These are phyloP conservation scores for Zoysia japonica DNA, from an alignment of 176 grass and related monocot species.

Conservation along the genomic window DNA sequence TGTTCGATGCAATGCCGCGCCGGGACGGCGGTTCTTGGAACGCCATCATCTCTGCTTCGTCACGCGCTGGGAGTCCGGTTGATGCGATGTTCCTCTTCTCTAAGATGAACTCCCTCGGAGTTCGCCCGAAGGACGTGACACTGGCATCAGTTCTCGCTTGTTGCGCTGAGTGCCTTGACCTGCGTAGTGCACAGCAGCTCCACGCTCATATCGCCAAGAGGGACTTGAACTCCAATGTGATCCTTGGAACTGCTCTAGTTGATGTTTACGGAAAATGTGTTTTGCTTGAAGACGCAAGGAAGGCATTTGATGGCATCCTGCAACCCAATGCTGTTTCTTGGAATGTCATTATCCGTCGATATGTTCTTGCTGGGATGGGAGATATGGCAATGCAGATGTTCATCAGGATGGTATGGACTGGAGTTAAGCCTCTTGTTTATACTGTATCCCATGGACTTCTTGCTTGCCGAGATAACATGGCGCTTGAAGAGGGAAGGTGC, in stretches of 20 bases:
- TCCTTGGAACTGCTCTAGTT: conserved; percentile 68
- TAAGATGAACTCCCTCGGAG: conserved; percentile 42
- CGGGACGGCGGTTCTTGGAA: conserved; percentile 94
- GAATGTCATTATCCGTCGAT: conserved; percentile 82
- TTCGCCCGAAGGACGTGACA: conserved; percentile 72
- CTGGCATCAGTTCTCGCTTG: conserved; percentile 68
- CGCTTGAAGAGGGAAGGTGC: conserved; percentile 59
- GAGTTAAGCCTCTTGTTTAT: conserved; percentile 67
- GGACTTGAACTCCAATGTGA: conserved; percentile 66
- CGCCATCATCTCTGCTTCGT: conserved; percentile 65
- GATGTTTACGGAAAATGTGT: conserved; percentile 76
- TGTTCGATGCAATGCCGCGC: conserved; percentile 86
- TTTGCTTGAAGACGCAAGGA: conserved; percentile 52
- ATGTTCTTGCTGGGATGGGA: conserved; percentile 69
- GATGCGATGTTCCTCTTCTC: conserved; percentile 56
- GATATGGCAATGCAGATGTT: conserved; percentile 70
- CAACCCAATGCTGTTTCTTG: conserved; percentile 72
- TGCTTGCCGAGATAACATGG: conserved; percentile 60
- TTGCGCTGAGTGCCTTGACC: conserved; percentile 57
- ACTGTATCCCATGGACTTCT: conserved; percentile 72
- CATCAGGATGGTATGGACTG: conserved; percentile 64
- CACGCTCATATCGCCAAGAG: conserved; percentile 64
- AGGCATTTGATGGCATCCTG: conserved; percentile 64
- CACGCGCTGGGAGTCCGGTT: conserved; percentile 11
- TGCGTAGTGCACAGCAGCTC: conserved; percentile 54